These are phyloP conservation scores for Polyporus tsugae DNA, from an alignment of 1,284 basidiomycete species.

Conservation along the genomic window DNA sequence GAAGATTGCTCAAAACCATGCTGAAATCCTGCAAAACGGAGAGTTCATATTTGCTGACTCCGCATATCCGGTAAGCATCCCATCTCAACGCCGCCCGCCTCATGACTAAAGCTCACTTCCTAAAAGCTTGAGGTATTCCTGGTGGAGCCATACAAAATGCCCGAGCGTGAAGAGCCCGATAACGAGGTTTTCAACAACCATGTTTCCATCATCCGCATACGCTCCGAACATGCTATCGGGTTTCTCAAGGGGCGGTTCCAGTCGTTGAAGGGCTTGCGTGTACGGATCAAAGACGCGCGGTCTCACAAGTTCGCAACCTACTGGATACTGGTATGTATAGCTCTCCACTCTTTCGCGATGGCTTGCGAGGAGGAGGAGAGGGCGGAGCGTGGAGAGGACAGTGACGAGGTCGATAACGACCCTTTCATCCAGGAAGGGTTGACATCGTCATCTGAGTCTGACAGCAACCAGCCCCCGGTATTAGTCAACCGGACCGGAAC, in stretches of 20 bases:
- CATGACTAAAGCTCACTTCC: too few species aligned
- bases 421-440: neutral
- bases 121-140: neutral
- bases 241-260: neutral
- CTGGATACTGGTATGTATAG: neutral
- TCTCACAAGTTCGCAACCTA: neutral
- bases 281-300: neutral
- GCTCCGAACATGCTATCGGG: neutral
- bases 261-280: neutral
- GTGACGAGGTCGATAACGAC: neutral
- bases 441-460: neutral
- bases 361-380: neutral
- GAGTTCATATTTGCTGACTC: neutral
- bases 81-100: too few species aligned
- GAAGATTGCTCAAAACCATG: neutral
- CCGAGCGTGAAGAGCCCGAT: conserved; percentile 21
- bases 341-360: neutral
- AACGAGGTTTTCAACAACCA: conserved; percentile 31
- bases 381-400: neutral
- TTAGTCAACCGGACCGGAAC: neutral
- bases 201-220: conserved; percentile 26
- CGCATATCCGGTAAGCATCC: neutral
- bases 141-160: conserved; percentile 29
- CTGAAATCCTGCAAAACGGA: neutral
- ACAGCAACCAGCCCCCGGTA: neutral